Base-by-base conservation (phyloP, 306 rosid genomes). In the Rubus idaeus region DNA sequence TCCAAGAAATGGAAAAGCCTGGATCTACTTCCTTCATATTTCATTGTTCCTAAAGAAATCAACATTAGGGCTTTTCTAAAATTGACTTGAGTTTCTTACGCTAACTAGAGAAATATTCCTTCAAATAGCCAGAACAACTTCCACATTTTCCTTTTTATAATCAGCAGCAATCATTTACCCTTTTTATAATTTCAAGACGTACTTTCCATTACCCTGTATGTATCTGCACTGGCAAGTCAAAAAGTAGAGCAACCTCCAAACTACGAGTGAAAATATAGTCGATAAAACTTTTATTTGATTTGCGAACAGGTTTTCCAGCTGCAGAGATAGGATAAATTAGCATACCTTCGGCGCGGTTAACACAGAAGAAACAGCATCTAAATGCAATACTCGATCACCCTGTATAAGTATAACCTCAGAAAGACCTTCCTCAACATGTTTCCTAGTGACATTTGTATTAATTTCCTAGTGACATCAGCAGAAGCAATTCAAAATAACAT, bases 181-280 rank as follows among this genome's bases (percentile, higher is more conserved):
- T n/a, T n/a, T n/a, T n/a, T n/a, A n/a, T n/a, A n/a, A n/a, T n/a
- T n/a, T n/a, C n/a, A n/a, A n/a, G n/a, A n/a, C n/a, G n/a, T n/a
- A n/a, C 13, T 46, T 65, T 69, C 20, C 63, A 39, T 83, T 90
- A 92, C 97, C 97, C 97, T 50, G 97, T 84, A 87, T 94, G 97
- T 83, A 94, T 90, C 89, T 94, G 98, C 88, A 94, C 81, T 60
- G 97, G 97, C 88, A 90, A 73, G 89, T 94, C 92, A 89, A 84
- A 87, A 66, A 80, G 78, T 58, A 80, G 86, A 83, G 95, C 96
- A 75, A 92, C 82, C 80, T 90, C 96, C 91, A 94, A 83, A 82
- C 92, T 90, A 71, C 23, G 80, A 74, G 90, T 83, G 86, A 94
- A 92, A 75, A 92, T 79, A 83, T 86, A 85, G 75, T 94, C 90